Conservation (phyloP, 345 rosid species). For the Gossypium ekmanianum region DNA sequence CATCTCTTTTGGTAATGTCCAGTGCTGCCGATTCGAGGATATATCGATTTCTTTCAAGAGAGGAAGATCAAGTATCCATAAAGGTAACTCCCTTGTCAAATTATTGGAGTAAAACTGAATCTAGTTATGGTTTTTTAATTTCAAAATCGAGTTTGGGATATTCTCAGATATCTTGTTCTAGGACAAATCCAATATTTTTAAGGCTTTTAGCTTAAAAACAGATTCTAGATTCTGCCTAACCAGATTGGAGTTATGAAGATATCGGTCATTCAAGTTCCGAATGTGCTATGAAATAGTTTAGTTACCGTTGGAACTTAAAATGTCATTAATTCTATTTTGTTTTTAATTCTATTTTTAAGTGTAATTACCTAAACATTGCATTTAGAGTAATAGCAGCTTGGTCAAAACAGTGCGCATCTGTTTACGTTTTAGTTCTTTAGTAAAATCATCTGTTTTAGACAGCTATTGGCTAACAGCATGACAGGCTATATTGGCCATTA, state of each 20-base stretch:
- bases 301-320: too few relatives aligned
- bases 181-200: conserved; percentile 53
- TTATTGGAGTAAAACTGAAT: conserved; percentile 54
- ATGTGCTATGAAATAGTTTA: too few relatives aligned
- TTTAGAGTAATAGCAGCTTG: too few relatives aligned
- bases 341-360: too few relatives aligned
- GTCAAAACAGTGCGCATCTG: too few relatives aligned
- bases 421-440: too few relatives aligned
- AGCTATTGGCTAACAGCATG: too few relatives aligned
- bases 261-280: conserved; percentile 45
- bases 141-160: conserved; percentile 49
- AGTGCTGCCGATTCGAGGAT: conserved; percentile 45
- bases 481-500: too few relatives aligned
- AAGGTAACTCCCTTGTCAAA: conserved; percentile 58
- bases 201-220: conserved; percentile 35
- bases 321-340: too few relatives aligned
- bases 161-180: conserved; percentile 46
- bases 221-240: conserved; percentile 56
- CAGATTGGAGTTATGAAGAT: conserved; percentile 36
- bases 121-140: conserved; percentile 43
- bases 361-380: too few relatives aligned
- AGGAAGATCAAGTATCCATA: conserved; percentile 43
- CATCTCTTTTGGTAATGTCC: conserved; percentile 48
- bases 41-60: conserved; percentile 53
- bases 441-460: accelerated